Evolutionary conservation across 1,139 yeast genomes (phyloP), one percentile per base, ranked within the genome.

Genomic region (Diutina catenulata): DNA sequence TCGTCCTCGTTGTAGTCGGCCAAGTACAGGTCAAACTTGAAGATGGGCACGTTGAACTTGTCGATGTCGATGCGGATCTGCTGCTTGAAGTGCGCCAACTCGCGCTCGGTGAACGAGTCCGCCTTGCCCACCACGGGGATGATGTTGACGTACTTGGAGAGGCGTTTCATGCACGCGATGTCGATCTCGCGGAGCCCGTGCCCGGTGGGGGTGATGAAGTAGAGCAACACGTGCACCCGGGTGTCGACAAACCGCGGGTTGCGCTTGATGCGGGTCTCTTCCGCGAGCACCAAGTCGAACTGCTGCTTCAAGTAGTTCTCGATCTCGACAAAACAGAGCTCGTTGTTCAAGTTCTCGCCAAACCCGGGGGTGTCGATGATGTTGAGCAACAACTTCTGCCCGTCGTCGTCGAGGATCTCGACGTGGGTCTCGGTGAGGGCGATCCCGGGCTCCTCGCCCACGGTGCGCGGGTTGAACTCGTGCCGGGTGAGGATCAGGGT

Each of bases 181-280:
- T 81, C 93, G 40, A 79, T 56, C 50, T 81, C 91, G 47, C 79
- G 69, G 44, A 81, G 62, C 0, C 91, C 91, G 52, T 81, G 91
- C 16, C 91, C 88, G 1, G 83, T 79, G 13, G 91, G 78, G 38
- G 77, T 75, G 43, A 81, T 69, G 48, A 81, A 79, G 53, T 81
- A 81, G 40, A 81, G 58, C 49, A 81, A 69, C 5, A 73, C 76
- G 51, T 81, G 93, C 35, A 81, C 84, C 50, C 88, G 68, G 8
- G 86, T 76, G 54, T 81, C 93, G 45, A 75, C 76, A 48, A 81
- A 81, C 40, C 87, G 60, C 23, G 93, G 93, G 50, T 81, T 80
- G 71, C 98, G 76, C 59, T 83, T 78, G 47, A 91, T 84, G 45
- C 94, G 73, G 14, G 94, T 80, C 56, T 91, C 97, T 57, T 91